phyloP scores from a whole-genome alignment of 768 basidiomycete genomes.

The Hypholoma fasciculare region DNA sequence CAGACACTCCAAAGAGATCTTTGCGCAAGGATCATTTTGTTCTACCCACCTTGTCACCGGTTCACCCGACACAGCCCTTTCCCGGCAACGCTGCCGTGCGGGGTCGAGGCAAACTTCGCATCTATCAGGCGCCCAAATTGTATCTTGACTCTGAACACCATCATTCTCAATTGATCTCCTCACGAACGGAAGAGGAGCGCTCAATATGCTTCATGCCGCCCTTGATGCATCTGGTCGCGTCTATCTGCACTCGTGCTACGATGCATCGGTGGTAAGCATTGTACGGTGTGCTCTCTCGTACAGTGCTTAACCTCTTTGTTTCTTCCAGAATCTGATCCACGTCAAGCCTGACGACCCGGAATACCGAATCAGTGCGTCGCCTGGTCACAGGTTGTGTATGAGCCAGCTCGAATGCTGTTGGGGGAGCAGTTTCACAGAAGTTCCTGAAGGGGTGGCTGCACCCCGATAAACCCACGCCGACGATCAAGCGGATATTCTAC shows the following conservation, averaged over 20 bases:
- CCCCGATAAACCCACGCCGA: slow-evolving; percentile 19
- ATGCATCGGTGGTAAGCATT: slow-evolving; percentile 17
- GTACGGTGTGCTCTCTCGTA: no score
- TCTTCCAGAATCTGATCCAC: slow-evolving; percentile 22
- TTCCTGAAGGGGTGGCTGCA: slow-evolving; percentile 28
- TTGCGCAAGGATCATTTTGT: no score
- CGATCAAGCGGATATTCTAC: slow-evolving; percentile 25
- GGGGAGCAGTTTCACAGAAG: slow-evolving; percentile 18
- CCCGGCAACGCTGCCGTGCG: background rate
- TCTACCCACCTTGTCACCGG: no score
- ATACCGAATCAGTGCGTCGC: slow-evolving; percentile 18
- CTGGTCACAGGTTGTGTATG: background rate
- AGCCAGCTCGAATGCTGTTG: background rate
- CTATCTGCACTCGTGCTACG: slow-evolving; percentile 22
- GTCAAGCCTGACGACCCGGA: slow-evolving; percentile 19
- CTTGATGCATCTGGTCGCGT: slow-evolving; percentile 25
- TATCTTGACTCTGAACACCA: no score
- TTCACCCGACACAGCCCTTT: background rate
- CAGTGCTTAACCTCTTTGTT: background rate
- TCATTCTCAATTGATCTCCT: no score
- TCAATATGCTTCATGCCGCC: slow-evolving; percentile 22
- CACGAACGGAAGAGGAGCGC: background rate
- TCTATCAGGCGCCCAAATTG: background rate
- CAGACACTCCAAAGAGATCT: no score
- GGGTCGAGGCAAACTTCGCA: background rate